A percentile compares a stretch with the other conserved stretches of the same genome.
phyloP scores from a whole-genome alignment of 1,139 yeast species.

The Debaryomycetaceae sp. region DNA sequence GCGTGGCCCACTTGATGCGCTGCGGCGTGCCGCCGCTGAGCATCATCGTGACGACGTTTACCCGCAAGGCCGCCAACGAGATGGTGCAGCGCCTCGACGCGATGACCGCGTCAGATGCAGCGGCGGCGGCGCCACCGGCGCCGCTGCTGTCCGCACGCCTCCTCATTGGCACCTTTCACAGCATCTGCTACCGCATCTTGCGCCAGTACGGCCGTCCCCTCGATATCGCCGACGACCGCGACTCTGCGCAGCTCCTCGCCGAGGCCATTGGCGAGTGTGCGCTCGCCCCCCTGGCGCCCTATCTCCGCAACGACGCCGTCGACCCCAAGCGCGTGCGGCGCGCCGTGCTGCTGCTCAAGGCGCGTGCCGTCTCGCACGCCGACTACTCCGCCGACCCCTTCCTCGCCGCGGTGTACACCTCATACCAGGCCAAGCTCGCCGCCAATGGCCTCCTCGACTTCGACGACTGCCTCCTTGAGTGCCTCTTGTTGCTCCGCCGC shows the following conservation, averaged over 20 bases:
- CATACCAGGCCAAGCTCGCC: conserved; percentile 48
- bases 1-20: conserved; percentile 68
- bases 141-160: too few species aligned
- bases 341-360: conserved; percentile 51
- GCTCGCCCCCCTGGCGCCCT: neutral
- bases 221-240: conserved; percentile 64
- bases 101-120: too few species aligned
- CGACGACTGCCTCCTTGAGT: conserved; percentile 70
- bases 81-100: conserved; percentile 60
- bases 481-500: conserved; percentile 45
- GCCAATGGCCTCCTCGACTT: conserved; percentile 57
- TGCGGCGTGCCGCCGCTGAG: conserved; percentile 51
- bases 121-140: too few species aligned
- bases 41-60: conserved; percentile 83
- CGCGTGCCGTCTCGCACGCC: conserved; percentile 40
- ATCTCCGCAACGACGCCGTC: conserved; percentile 15
- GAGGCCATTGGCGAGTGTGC: conserved; percentile 24
- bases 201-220: conserved; percentile 50
- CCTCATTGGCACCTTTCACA: conserved; percentile 82
- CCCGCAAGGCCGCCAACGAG: conserved; percentile 85
- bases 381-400: conserved; percentile 23
- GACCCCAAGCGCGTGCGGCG: conserved; percentile 36
- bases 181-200: conserved; percentile 64
- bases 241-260: conserved; percentile 46
- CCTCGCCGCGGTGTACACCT: conserved; percentile 36